phyloP scores from a whole-genome alignment of 495 filamentous ascomycete species.

The Podospora bellae-mahoneyi region DNA sequence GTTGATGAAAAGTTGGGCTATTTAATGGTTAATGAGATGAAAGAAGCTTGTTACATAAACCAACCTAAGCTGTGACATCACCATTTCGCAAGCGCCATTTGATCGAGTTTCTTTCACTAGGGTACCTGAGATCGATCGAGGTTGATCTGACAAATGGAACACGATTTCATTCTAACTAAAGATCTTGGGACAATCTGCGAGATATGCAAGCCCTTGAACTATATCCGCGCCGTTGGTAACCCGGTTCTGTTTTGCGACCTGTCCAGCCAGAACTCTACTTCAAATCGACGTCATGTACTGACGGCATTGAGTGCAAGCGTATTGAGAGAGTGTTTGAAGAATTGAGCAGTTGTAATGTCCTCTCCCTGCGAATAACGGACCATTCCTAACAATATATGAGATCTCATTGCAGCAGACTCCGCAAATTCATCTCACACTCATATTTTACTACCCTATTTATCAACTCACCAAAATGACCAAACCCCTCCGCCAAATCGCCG shows the following conservation, averaged over 20 bases:
- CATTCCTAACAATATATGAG: too few species aligned
- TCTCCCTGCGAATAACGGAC: too few species aligned
- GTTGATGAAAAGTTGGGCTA: background rate
- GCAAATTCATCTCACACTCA: too few species aligned
- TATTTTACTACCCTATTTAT: too few species aligned
- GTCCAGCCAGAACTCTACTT: background rate
- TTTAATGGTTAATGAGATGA: background rate
- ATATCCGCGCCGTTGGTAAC: background rate
- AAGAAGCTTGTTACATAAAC: background rate
- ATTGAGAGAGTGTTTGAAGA: too few species aligned
- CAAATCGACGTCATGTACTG: background rate
- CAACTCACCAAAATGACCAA: slow-evolving; percentile 7
- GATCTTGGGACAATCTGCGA: background rate
- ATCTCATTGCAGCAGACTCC: too few species aligned
- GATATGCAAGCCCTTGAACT: background rate
- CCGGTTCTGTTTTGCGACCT: background rate
- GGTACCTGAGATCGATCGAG: background rate
- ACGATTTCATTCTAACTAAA: background rate
- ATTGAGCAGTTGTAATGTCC: background rate
- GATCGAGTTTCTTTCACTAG: background rate
- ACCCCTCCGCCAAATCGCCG: slow-evolving; percentile 27
- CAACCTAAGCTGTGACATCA: background rate
- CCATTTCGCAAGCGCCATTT: background rate
- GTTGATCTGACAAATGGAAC: background rate
- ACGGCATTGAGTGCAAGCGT: background rate